Evolutionary conservation across 2,329 filamentous ascomycete species (phyloP).

Genomic region (Sporothrix humicola): DNA sequence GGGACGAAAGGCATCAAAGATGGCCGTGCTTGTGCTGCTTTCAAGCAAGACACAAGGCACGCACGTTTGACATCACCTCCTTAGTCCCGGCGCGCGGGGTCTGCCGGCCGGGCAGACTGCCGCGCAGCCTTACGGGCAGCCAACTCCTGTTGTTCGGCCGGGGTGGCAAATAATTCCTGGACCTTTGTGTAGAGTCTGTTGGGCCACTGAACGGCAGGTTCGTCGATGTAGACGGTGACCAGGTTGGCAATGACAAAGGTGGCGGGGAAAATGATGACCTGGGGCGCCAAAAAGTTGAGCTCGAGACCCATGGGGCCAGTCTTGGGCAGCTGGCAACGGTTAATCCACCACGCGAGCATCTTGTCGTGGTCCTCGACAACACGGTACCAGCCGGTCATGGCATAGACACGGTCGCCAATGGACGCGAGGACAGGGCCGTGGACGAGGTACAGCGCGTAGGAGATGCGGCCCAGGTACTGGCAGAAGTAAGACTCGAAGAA

Average conservation of each 20-base stretch:
- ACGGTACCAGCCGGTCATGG: conserved; percentile 62
- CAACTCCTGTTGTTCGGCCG: not conserved
- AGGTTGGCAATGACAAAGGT: conserved; percentile 65
- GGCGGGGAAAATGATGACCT: conserved; percentile 64
- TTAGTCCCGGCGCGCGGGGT: conserved; percentile 34
- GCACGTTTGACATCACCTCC: not conserved
- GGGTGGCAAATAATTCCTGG: not conserved
- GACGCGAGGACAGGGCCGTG: conserved; percentile 67
- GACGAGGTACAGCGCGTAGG: conserved; percentile 67
- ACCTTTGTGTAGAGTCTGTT: conserved; percentile 60
- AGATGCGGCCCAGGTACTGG: conserved; percentile 67
- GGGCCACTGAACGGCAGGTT: conserved; percentile 63
- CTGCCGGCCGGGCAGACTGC: conserved; percentile 22
- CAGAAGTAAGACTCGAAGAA: conserved; percentile 65
- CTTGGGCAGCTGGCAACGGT: conserved; percentile 60
- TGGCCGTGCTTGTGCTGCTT: not conserved
- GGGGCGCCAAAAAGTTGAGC: conserved; percentile 62
- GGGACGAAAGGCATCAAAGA: not conserved
- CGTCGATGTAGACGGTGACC: conserved; percentile 61
- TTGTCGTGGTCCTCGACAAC: conserved; percentile 45
- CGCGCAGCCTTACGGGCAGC: not conserved
- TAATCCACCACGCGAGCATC: conserved; percentile 62
- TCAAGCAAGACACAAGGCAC: not conserved
- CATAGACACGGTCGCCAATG: conserved; percentile 67
- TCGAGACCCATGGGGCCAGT: conserved; percentile 66